A percentile compares a stretch with the other conserved stretches of the same genome.
These are phyloP conservation scores for Thozetella sp. DNA, from an alignment of 495 filamentous ascomycete species.

Conservation along the genomic window DNA sequence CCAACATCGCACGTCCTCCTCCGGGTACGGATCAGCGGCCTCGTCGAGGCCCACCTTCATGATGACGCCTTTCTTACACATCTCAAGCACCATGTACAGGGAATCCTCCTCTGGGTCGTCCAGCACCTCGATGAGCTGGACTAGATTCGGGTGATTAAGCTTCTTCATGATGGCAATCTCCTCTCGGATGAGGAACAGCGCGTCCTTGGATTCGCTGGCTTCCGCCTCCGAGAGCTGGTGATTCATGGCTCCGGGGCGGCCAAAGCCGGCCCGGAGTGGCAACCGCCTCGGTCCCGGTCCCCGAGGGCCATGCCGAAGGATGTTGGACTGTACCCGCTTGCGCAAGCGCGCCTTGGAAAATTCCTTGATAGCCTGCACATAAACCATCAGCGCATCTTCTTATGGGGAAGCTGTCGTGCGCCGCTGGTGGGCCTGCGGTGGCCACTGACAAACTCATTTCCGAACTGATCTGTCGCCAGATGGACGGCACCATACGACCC, in stretches of 20 bases:
- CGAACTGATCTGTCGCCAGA: conserved; percentile 86
- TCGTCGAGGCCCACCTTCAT: conserved; percentile 96
- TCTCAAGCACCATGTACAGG: conserved; percentile 97
- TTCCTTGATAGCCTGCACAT: conserved; percentile 84
- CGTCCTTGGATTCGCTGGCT: conserved; percentile 67
- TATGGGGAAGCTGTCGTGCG: too few species aligned
- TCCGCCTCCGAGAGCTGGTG: conserved; percentile 46
- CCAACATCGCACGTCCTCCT: conserved; percentile 85
- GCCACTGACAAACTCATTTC: conserved; percentile 83
- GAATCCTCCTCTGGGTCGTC: conserved; percentile 96
- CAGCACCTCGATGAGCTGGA: conserved; percentile 89
- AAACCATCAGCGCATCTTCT: background rate
- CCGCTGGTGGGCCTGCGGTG: conserved; percentile 13
- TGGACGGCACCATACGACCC: conserved; percentile 96
- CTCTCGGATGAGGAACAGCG: conserved; percentile 87
- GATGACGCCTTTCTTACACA: conserved; percentile 97
- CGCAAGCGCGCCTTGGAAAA: conserved; percentile 92
- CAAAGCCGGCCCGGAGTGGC: conserved; percentile 40
- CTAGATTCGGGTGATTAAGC: conserved; percentile 88
- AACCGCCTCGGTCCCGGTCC: conserved; percentile 36
- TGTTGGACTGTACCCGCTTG: conserved; percentile 91
- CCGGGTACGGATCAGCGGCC: conserved; percentile 77
- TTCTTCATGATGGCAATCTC: conserved; percentile 99
- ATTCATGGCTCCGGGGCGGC: conserved; percentile 67
- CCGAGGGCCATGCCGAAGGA: conserved; percentile 63